Base-by-base conservation (phyloP, 352 stramenopile genomes). In the Pythium coloratum region DNA sequence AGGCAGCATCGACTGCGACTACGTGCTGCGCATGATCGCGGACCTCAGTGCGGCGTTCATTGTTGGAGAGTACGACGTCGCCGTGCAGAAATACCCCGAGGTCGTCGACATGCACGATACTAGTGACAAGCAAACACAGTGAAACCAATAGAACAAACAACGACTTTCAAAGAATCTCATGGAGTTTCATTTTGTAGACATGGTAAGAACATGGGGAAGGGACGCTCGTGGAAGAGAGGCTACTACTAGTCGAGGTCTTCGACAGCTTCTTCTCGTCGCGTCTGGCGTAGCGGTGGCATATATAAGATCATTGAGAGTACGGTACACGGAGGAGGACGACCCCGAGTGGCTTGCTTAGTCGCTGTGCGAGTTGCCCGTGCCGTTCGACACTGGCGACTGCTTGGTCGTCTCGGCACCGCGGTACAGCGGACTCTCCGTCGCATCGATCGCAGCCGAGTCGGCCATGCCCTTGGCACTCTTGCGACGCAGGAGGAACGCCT, bases 11-110 rank as follows among this genome's bases (percentile, higher is more conserved):
- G 69, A 88, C 30, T 72, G 78, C 32, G 62, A 59, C 26, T 75
- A 80, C 65, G 72, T 77, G 40, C 74, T 92, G 32, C 65, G 72
- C 16, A 72, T 74, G 7, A 74, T 87, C 33, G 73, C 68, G 7
- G 59, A 82, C 36, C 58, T 88, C 30, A 86, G 77, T 42, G 81
- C 72, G 3, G 72, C 78, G 14, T 92, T 89, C 62, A 49, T 92
- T 7, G 53, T 44, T 0, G 75, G 73, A 10, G 59, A 67, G 14
- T 84, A 80, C 66, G 71, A 75, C 28, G 30, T 59, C 8, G 33
- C 61, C 16, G 67, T 76, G 18, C 8, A 54, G 18, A 32, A 78
- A 54, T 82, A 85, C 58, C 75, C 80, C 14, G 77, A 86, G 51
- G 57, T 88, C 6, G 8, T 70, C 3, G 33, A 51, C 24, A 60